Evolutionary conservation across 306 rosid species (phyloP).

Genomic region (Medicago arabica): DNA sequence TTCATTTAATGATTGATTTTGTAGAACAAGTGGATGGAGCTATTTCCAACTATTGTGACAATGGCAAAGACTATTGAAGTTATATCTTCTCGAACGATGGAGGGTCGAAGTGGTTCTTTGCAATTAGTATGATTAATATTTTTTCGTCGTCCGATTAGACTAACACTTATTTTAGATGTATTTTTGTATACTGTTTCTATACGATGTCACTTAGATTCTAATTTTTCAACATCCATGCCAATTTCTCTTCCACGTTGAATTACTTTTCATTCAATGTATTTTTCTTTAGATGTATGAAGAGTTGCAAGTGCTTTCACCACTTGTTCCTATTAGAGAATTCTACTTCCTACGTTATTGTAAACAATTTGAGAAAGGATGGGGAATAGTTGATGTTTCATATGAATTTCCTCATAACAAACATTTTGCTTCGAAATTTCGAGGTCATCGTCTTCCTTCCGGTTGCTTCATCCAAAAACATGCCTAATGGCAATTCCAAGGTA

Average conservation of each 20-base stretch:
- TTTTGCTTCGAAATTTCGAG: conserved; percentile 58
- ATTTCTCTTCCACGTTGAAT: not conserved
- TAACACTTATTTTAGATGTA: too few species aligned
- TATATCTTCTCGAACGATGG: conserved; percentile 71
- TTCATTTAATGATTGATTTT: conserved; percentile 28
- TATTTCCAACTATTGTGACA: conserved; percentile 84
- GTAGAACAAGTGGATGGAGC: conserved; percentile 87
- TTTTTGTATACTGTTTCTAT: too few species aligned
- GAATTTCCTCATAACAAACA: conserved; percentile 75
- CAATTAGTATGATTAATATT: conserved; percentile 62
- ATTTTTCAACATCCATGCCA: too few species aligned
- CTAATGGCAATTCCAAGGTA: conserved; percentile 93
- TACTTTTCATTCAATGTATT: not conserved
- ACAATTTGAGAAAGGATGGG: conserved; percentile 97
- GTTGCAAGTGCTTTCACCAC: conserved; percentile 81
- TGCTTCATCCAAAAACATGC: conserved; percentile 90
- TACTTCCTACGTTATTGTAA: conserved; percentile 80
- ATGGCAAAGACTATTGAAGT: conserved; percentile 81
- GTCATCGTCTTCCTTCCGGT: conserved; percentile 82
- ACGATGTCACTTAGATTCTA: too few species aligned
- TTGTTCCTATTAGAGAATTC: conserved; percentile 86
- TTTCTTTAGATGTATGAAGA: conserved; percentile 79
- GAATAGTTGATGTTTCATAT: conserved; percentile 79
- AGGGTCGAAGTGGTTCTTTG: conserved; percentile 75
- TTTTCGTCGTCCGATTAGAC: too few species aligned